A percentile compares a stretch with the other conserved stretches of the same genome.
Conservation (phyloP, 2,329 filamentous ascomycete genomes). For the Diplodia corticola region DNA sequence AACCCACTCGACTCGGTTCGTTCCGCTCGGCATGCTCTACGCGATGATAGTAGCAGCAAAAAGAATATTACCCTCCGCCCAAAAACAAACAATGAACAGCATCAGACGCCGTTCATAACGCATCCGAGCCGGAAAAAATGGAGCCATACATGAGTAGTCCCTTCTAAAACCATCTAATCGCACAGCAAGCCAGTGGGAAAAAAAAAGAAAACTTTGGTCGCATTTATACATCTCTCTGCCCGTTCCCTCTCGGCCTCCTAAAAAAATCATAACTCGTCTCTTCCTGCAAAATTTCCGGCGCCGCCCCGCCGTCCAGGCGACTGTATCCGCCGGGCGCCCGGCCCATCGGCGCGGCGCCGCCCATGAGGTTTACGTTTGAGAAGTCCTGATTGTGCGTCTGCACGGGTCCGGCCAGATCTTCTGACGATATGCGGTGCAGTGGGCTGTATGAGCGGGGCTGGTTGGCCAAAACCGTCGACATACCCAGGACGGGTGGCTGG, state of each 20-base stretch:
- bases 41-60: neutral
- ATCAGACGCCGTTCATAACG: neutral
- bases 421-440: neutral
- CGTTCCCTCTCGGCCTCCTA: neutral
- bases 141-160: neutral
- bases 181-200: neutral
- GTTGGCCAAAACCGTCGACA: constrained; percentile 21
- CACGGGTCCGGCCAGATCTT: constrained; percentile 1
- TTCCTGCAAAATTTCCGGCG: neutral
- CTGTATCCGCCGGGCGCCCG: neutral
- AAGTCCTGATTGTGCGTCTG: neutral
- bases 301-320: neutral
- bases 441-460: constrained; percentile 46
- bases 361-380: constrained; percentile 13
- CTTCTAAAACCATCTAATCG: neutral
- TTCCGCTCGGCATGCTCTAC: neutral
- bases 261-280: constrained; percentile 22
- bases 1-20: neutral
- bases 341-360: constrained; percentile 21
- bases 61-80: too few species aligned
- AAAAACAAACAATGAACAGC: neutral
- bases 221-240: neutral
- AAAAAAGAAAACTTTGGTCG: neutral
- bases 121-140: neutral
- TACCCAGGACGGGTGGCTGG: constrained; percentile 34